A percentile compares a stretch with the other conserved stretches of the same genome.
Conservation (phyloP, 73 alveolate species). For the Tetrahymena malaccensis region DNA sequence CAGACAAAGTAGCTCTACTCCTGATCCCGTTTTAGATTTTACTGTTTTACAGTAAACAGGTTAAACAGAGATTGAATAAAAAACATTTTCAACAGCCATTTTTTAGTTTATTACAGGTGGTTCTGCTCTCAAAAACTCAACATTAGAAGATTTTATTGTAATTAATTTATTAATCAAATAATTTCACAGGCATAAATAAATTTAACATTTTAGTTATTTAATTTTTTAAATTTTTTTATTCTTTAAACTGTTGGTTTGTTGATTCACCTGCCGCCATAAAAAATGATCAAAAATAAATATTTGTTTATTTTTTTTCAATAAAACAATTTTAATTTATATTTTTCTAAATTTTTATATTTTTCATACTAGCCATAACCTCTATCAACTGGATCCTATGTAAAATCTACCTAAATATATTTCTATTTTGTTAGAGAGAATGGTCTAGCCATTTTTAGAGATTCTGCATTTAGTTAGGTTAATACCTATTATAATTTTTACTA, state of each 20-base stretch:
- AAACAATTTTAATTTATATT: too few species aligned
- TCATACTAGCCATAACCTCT: background rate
- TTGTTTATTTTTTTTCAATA: too few species aligned
- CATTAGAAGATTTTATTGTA: background rate
- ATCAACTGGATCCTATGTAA: background rate
- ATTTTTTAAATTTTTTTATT: too few species aligned
- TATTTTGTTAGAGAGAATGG: constrained; percentile 29
- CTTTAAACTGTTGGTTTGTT: too few species aligned
- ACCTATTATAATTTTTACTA: constrained; percentile 15
- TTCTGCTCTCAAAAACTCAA: background rate
- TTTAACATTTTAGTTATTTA: too few species aligned
- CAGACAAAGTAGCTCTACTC: background rate
- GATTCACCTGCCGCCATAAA: too few species aligned
- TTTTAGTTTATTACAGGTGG: background rate
- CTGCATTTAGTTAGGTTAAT: constrained; percentile 4
- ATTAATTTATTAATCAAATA: too few species aligned
- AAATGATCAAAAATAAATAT: too few species aligned
- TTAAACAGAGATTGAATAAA: background rate
- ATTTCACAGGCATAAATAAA: too few species aligned
- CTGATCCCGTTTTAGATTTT: background rate
- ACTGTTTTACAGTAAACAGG: background rate
- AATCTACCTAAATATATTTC: constrained; percentile 10
- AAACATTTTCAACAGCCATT: background rate
- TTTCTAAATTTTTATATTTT: too few species aligned
- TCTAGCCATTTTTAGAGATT: constrained; percentile 10